These are phyloP conservation scores for Inonotus hispidus DNA, from an alignment of 1,284 basidiomycete species.

Conservation along the genomic window DNA sequence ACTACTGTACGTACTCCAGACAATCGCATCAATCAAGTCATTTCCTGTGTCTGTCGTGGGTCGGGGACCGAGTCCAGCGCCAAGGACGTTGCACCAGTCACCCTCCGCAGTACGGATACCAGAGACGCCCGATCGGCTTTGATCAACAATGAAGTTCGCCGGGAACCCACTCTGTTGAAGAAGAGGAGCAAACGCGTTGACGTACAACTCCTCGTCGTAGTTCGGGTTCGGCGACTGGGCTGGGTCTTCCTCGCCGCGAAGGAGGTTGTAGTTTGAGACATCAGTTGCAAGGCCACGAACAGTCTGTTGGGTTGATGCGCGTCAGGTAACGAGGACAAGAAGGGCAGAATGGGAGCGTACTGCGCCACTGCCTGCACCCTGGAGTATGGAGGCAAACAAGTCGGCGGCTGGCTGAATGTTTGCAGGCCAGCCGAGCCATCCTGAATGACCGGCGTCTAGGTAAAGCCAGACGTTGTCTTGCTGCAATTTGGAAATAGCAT, in stretches of 20 bases:
- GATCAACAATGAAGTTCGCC: slow-evolving; percentile 23
- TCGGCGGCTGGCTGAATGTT: slow-evolving; percentile 22
- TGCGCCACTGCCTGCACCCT: slow-evolving; percentile 17
- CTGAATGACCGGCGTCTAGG: slow-evolving; percentile 23
- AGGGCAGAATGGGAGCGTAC: neutral
- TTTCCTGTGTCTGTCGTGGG: slow-evolving; percentile 21
- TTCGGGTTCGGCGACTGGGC: slow-evolving; percentile 21
- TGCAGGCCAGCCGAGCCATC: slow-evolving; percentile 23
- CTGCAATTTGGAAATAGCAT: slow-evolving; percentile 22
- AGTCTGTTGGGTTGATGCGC: neutral
- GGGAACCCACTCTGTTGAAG: slow-evolving; percentile 20
- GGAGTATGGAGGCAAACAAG: slow-evolving; percentile 20
- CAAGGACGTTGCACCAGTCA: slow-evolving; percentile 23
- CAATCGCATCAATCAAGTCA: slow-evolving; percentile 20
- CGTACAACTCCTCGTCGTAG: slow-evolving; percentile 23
- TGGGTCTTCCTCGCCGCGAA: slow-evolving; percentile 21
- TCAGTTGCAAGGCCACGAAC: slow-evolving; percentile 18
- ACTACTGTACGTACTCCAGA: slow-evolving; percentile 19
- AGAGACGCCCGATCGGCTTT: slow-evolving; percentile 20
- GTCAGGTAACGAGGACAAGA: neutral
- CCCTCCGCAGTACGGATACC: slow-evolving; percentile 20
- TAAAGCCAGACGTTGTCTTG: slow-evolving; percentile 23
- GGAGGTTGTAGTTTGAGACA: slow-evolving; percentile 22
- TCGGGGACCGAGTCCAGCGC: slow-evolving; percentile 21
- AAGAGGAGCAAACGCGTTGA: slow-evolving; percentile 21